These are phyloP conservation scores for Aspergillus fumigatus DNA, from an alignment of 2,329 filamentous ascomycete species.

Conservation along the genomic window DNA sequence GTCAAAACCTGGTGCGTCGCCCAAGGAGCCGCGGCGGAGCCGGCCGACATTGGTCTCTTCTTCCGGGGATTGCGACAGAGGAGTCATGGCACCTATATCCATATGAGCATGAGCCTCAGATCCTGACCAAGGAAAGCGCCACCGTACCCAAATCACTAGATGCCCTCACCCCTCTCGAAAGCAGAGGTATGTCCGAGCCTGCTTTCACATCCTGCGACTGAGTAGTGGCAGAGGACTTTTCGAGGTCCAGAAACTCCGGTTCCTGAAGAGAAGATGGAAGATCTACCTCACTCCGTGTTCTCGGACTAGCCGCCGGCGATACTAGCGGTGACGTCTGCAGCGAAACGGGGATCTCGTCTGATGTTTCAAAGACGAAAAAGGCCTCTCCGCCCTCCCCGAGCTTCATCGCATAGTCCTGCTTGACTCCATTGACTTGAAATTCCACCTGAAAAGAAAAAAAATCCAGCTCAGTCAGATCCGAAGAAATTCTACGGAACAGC, in stretches of 20 bases:
- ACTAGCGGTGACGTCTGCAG: slow-evolving; percentile 92
- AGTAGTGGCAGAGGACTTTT: slow-evolving; percentile 19
- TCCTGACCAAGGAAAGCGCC: neutral
- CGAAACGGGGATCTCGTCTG: slow-evolving; percentile 83
- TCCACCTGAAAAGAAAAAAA: slow-evolving; percentile 58
- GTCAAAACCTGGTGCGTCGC: slow-evolving; percentile 40
- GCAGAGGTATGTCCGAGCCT: slow-evolving; percentile 22
- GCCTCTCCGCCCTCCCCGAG: slow-evolving; percentile 95
- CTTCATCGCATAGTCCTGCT: slow-evolving; percentile 97
- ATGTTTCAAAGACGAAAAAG: slow-evolving; percentile 98
- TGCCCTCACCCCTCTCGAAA: slow-evolving; percentile 33
- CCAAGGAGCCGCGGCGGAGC: slow-evolving; percentile 25
- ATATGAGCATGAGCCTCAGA: slow-evolving; percentile 4
- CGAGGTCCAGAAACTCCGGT: slow-evolving; percentile 49
- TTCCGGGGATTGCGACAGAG: slow-evolving; percentile 38
- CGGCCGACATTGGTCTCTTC: slow-evolving; percentile 25
- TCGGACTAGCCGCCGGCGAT: slow-evolving; percentile 81
- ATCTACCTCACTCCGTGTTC: slow-evolving; percentile 29
- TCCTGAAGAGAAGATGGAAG: slow-evolving; percentile 40
- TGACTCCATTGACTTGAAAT: slow-evolving; percentile 87
- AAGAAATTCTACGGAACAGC: neutral
- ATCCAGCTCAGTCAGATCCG: slow-evolving; percentile 11
- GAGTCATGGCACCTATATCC: slow-evolving; percentile 35
- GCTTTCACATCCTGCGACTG: slow-evolving; percentile 21
- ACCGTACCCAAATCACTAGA: slow-evolving; percentile 44